Evolutionary conservation across 75 land plant species (phyloP).

Genomic region (Pinus tabuliformis): DNA sequence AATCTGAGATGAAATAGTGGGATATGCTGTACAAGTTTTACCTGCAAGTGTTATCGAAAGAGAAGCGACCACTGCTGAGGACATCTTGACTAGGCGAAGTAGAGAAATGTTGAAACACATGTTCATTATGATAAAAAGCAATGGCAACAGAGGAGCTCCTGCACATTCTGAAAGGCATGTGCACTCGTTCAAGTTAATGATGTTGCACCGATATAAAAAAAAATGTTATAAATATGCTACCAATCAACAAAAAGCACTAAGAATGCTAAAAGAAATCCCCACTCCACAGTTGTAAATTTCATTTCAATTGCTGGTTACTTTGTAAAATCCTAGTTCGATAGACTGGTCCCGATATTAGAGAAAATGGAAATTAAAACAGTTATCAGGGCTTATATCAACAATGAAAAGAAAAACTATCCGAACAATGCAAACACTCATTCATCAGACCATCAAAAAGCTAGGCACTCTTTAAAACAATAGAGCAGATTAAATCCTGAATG

Average conservation of each 20-base stretch:
- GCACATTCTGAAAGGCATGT: constrained; percentile 49
- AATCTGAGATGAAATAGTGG: not conserved
- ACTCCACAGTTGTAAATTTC: not conserved
- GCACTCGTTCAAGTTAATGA: not conserved
- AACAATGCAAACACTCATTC: not conserved
- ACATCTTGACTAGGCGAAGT: constrained; percentile 79
- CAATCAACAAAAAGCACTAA: not conserved
- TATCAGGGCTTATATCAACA: not conserved
- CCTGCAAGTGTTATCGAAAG: constrained; percentile 84
- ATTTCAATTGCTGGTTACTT: not conserved
- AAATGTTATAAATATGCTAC: not conserved
- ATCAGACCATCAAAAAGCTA: not conserved
- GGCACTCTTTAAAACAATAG: not conserved
- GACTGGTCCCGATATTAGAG: not conserved
- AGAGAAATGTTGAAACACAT: constrained; percentile 88
- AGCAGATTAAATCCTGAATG: not conserved
- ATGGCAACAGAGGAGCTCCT: constrained; percentile 83
- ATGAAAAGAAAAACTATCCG: not conserved
- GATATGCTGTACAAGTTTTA: constrained; percentile 6
- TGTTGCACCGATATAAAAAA: not conserved
- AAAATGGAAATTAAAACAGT: not conserved
- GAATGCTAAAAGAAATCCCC: constrained; percentile 1
- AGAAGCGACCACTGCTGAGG: constrained; percentile 89
- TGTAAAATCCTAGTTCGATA: not conserved
- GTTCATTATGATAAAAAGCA: constrained; percentile 73